Conservation (phyloP, 164 flowering plant genomes). For the Chimonanthus salicifolius region DNA sequence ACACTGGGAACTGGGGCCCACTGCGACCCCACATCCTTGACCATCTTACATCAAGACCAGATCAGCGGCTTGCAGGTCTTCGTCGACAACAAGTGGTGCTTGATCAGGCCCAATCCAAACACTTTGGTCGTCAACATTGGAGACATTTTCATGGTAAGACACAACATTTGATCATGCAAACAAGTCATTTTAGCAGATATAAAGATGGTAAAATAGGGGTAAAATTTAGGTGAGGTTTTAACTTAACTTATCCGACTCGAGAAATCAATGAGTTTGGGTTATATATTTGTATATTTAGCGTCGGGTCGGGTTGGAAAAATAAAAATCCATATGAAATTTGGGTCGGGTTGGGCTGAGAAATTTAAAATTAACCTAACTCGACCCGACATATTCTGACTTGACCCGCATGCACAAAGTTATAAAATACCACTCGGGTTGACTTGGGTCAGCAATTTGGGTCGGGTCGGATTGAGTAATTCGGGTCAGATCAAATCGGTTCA, state of each 20-base stretch:
- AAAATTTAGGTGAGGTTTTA: too few species aligned
- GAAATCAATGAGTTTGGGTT: too few species aligned
- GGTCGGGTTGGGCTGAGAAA: too few species aligned
- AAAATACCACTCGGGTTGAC: too few species aligned
- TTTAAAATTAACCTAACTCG: too few species aligned
- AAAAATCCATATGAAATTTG: too few species aligned
- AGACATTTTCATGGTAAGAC: slow-evolving; percentile 65
- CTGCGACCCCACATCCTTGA: slow-evolving; percentile 64
- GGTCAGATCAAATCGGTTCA: too few species aligned
- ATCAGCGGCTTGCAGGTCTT: slow-evolving; percentile 66
- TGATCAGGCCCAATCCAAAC: slow-evolving; percentile 39
- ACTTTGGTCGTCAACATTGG: slow-evolving; percentile 76
- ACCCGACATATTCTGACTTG: not conserved
- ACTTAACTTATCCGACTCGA: too few species aligned
- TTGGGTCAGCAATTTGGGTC: too few species aligned
- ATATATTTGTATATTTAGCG: too few species aligned
- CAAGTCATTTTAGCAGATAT: not conserved
- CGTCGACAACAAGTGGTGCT: slow-evolving; percentile 52
- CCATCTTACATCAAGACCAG: slow-evolving; percentile 72
- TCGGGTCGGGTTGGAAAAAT: too few species aligned
- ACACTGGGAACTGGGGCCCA: slow-evolving; percentile 81
- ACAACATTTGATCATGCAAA: not conserved
- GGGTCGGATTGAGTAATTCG: too few species aligned
- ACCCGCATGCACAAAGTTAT: not conserved
- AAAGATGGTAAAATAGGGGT: not conserved